Evolutionary conservation across 2,329 filamentous ascomycete genomes (phyloP), one percentile per base, ranked within the genome.

Genomic region (Beauveria sp.): DNA sequence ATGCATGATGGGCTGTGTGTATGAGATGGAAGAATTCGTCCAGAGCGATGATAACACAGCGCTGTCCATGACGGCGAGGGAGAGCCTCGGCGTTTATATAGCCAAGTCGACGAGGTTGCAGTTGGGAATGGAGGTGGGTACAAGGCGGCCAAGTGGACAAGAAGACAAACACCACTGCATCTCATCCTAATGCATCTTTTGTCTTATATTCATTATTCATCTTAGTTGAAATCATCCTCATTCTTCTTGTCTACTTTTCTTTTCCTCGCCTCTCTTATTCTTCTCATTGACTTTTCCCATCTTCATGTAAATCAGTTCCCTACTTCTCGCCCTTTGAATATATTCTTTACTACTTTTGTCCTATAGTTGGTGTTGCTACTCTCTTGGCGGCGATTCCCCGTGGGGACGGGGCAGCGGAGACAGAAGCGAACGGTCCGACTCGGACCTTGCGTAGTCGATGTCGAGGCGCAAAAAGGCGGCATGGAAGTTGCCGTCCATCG

Each of bases 1-100:
- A 67, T 82, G 75, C 80, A 83, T 82, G 69, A 51, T 55, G 42
- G 77, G 75, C 64, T 74, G 70, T 45, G 70, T 62, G 38, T 70
- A 51, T 30, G 66, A 14, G 67, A 69, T 50, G 70, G 63, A 46
- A 65, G 45, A 63, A 40, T 20, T 24, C 22, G 40, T 59, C 59
- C 49, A 58, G 28, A 58, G 9, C 1, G 50, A 55, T 20, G 22
- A 16, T 45, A 51, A 24, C 8, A 9, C 18, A 12, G 24, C 8
- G 22, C 18, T n/a, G 12, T 26, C 18, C 51, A 49, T 61, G 7
- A 8, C 50, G 51, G 45, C 18, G 22, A 30, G 16, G 34, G 46
- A 14, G 12, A 34, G 47, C 26, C 26, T 14, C 26, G 5, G 28
- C 43, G 20, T 20, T 50, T 55, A 55, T 54, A 47, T 62, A 58